Evolutionary conservation across 805 yeast species (phyloP), one percentile per base, ranked within the genome.

Genomic region (Saturnispora bothae): DNA sequence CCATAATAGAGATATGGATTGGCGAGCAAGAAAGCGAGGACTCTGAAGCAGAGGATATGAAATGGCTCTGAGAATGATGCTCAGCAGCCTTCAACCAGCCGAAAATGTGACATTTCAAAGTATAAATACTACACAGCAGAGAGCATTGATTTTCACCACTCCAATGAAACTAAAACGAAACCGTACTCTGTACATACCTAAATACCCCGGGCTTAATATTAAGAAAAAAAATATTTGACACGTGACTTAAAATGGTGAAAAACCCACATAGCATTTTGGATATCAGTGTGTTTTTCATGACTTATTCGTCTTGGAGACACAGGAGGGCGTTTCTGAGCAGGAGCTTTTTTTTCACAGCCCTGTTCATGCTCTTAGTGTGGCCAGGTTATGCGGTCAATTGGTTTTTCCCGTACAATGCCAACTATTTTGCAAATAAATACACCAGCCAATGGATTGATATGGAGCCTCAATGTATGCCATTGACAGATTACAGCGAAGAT

Each of bases 381-480:
- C 40, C 40, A 10, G 40, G 40, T 4, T 37, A 31, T 28, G 16
- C 31, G 6, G 25, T 33, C 16, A 31, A 32, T 27, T 20, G 29
- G 34, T 8, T 37, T n/a, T 37, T 37, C 19, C 30, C 33, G 7
- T 25, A 37, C 17, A 28, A 16, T 26, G 22, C 20, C 16, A 25
- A 22, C 14, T 30, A 31, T 15, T 37, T 31, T 26, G 32, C 40
- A n/a, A 31, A 37, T 27, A 31, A 25, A 26, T 37, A 25, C 15
- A 31, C 35, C 10, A 14, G 16, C 13, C 18, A 37, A 27, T 37
- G 40, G 40, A 14, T 31, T 9, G 12, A 23, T 4, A 25, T 37
- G 35, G 36, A 31, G 14, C 60, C 59, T 1, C 31, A 35, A 3
- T 56, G 59, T 37, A 53, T 49, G 29, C 41, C 45, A 28, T 45